A percentile compares a stretch with the other conserved stretches of the same genome.
Evolutionary conservation across 441 rosid genomes (phyloP).

Genomic region (Gossypium lobatum): DNA sequence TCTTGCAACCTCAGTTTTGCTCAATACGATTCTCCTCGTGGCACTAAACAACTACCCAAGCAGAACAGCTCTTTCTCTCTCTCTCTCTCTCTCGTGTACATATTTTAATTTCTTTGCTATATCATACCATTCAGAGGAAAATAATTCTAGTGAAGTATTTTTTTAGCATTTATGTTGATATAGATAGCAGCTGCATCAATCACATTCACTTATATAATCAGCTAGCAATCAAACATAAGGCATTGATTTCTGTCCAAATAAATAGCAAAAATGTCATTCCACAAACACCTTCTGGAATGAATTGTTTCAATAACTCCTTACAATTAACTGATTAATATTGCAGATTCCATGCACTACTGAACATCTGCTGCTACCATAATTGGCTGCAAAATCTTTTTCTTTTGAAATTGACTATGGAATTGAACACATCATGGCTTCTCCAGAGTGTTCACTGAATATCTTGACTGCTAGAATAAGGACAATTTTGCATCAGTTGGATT

Average conservation of each 20-base stretch:
- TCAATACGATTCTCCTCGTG: neutral
- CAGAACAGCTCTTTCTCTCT: neutral
- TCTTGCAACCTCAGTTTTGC: neutral
- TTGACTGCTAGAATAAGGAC: neutral
- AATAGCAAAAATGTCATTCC: neutral
- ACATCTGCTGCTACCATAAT: neutral
- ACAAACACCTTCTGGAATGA: neutral
- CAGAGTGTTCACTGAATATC: neutral
- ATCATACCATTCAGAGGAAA: neutral
- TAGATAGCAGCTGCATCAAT: neutral
- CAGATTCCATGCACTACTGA: neutral
- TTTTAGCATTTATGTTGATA: neutral
- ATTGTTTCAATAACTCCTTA: neutral
- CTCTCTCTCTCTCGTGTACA: neutral
- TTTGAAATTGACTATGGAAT: neutral
- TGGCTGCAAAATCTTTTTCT: neutral
- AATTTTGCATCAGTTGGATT: neutral
- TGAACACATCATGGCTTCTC: conserved; percentile 2
- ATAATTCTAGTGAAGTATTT: neutral
- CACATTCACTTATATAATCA: neutral
- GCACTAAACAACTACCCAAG: neutral
- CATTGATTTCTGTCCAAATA: neutral
- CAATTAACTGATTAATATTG: neutral
- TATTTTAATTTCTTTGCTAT: conserved; percentile 3
- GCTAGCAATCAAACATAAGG: neutral